Base-by-base conservation (phyloP, 139 green algal genomes). In the Marvania coccoides region DNA sequence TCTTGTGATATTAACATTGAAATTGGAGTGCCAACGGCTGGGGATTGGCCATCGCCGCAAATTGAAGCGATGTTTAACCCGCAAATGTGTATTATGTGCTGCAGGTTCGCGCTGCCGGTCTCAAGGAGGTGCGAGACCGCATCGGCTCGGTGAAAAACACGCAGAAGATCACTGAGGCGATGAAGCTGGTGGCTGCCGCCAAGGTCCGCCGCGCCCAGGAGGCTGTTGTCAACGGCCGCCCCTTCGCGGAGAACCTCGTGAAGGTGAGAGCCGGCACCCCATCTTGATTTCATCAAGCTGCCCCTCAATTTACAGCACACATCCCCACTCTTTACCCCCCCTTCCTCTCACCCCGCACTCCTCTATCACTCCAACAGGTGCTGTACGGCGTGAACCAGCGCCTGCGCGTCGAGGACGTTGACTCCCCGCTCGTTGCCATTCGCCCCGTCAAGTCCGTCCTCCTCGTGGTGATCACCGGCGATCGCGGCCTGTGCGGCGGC, bases 181-280 rank as follows among this genome's bases (percentile, higher is more conserved):
- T 96, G 90, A 96, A 95, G 78, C 82, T 97, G 65, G 91, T 97
- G 46, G 88, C 91, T 64, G 91, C 91, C 35, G 91, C 91, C 60
- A 96, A 95, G 72, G 90, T 96, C 33, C 85, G 90, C 71, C 85
- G 95, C 38, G 94, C 94, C 24, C 94, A 99, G 85, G 91, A 95
- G 42, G 94, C 94, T 8, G 94, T 99, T 26, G 82, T 99, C 31
- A 93, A 93, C 75, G 91, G 89, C 51, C 86, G 94, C 47, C 94
- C 94, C 47, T 99, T 99, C 78, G 90, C 94, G 15, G 94, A 99
- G 86, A 96, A 97, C 76, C 88, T 99, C 8, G 91, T 99, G 47
- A 97, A 98, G 89, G 93, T 97, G 69, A 45, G 78, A 10, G 48
- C 61, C 30, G 9, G 8, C 29, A 26, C n/a, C n/a, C n/a, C n/a